Conservation (phyloP, 1,284 basidiomycete species). For the Inonotus obliquus region DNA sequence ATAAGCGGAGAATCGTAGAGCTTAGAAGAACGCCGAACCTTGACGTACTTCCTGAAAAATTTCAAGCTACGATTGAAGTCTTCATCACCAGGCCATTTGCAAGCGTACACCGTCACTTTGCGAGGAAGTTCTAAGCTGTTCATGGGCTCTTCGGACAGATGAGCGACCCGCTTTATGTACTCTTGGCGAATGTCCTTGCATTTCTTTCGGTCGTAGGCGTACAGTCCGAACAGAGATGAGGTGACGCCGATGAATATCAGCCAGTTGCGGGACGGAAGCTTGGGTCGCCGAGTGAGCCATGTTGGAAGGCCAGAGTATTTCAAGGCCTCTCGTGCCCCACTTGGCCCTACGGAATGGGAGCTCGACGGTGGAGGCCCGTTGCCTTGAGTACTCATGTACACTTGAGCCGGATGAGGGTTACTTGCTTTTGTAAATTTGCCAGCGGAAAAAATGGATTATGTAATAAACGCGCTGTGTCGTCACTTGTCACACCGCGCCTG, state of each 20-base stretch:
- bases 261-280: conserved; percentile 89
- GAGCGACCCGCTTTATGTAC: conserved; percentile 78
- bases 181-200: conserved; percentile 73
- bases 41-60: conserved; percentile 95
- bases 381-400: conserved; percentile 12
- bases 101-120: conserved; percentile 83
- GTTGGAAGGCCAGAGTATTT: conserved; percentile 65
- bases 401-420: no score
- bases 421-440: no score
- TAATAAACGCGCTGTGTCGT: neutral
- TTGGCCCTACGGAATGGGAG: neutral
- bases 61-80: conserved; percentile 80
- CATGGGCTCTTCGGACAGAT: conserved; percentile 66
- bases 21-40: conserved; percentile 52
- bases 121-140: conserved; percentile 68
- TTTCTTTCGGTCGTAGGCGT: conserved; percentile 81
- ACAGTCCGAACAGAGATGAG: conserved; percentile 65
- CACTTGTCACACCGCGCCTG: neutral
- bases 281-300: conserved; percentile 73
- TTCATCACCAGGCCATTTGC: conserved; percentile 93
- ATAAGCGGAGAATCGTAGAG: conserved; percentile 2
- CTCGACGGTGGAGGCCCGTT: conserved; percentile 5
- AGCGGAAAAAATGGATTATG: neutral
- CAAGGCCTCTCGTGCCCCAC: conserved; percentile 47
- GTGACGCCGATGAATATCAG: conserved; percentile 84